Evolutionary conservation across 2,329 filamentous ascomycete species (phyloP), one percentile per base, ranked within the genome.

Genomic region (Phialophora chinensis): DNA sequence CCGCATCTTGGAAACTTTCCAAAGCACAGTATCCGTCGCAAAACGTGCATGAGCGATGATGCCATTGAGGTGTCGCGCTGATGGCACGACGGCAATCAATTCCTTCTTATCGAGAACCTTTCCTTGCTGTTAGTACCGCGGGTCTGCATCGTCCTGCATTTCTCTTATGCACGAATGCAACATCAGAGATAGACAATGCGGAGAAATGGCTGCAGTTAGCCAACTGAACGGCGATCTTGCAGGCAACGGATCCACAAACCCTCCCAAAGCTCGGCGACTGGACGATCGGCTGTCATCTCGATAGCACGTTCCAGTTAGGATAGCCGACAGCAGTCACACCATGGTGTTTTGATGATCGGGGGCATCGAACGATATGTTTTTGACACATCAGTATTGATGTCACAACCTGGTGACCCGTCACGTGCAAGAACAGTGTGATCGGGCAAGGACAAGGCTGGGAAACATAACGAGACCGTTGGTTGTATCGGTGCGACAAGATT

Each of bases 1-100:
- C 59, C 59, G 59, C 59, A 61, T 53, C 49, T 53, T 44, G 29
- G 44, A 31, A 31, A 27, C 10, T 31, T 49, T 44, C 38, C 38
- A 12, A 47, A 31, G n/a, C 31, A 33, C 14, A 29, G 12, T 14
- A 33, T 49, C 42, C 42, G 23, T n/a, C 57, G 20, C 25, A 29
- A n/a, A 23, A n/a, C 27, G 57, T 47, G 44, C 23, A n/a, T 27
- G n/a, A 29, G 23, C n/a, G n/a, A 61, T 61, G 59, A 52, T 53
- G 47, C 47, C 17, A 27, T 50, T 50, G 57, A 60, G 3, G 14
- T 14, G 20, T 8, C 17, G 17, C 7, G 3, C 35, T 31, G 12
- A 50, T 7, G 31, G 29, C 23, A 35, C 11, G 20, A 50, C 57
- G 31, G 59, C 49, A 20, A 61, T 25, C 29, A 49, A 27, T 44